Percentiles rank a stretch among this genome's conserved stretches.
phyloP scores from a whole-genome alignment of 495 filamentous ascomycete species.

The Amphirosellinia nigrospora region DNA sequence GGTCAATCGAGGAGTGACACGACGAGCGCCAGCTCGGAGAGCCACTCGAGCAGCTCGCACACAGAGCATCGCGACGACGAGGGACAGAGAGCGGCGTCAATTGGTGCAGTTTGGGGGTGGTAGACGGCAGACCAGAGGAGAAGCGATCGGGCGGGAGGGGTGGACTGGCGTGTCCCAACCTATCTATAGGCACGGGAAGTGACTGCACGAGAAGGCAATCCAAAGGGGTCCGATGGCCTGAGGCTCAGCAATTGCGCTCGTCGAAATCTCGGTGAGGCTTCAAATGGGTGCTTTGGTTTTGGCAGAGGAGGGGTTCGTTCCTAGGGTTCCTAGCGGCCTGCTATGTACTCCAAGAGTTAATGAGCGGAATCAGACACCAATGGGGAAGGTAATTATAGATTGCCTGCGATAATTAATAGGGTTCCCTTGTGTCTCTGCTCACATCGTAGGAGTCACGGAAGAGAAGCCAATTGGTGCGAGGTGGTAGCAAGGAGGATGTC shows the following conservation, averaged over 20 bases:
- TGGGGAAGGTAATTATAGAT: constrained; percentile 23
- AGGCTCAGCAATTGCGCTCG: constrained; percentile 5
- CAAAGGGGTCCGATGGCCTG: neutral
- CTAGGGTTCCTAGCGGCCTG: constrained; percentile 19
- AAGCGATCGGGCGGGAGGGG: neutral
- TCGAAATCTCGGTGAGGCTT: constrained; percentile 16
- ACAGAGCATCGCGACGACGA: constrained; percentile 15
- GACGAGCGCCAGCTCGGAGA: constrained; percentile 23
- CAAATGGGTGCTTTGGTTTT: constrained; percentile 6
- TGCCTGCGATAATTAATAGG: constrained; percentile 32
- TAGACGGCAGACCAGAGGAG: constrained; percentile 2
- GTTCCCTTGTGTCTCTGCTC: constrained; percentile 20
- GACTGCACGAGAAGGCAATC: neutral
- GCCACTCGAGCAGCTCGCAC: constrained; percentile 24
- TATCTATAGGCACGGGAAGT: constrained; percentile 13
- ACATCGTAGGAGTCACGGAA: constrained; percentile 28
- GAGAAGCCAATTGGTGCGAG: constrained; percentile 27
- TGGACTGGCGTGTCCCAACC: neutral
- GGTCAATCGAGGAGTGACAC: constrained; percentile 12
- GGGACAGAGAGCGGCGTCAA: neutral
- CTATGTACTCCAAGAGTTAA: constrained; percentile 20
- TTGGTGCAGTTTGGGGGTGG: neutral
- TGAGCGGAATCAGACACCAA: constrained; percentile 23
- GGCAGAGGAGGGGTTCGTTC: constrained; percentile 22
- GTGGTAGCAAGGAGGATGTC: constrained; percentile 4